Conservation (phyloP, 2,329 filamentous ascomycete species). For the Parastagonospora avenae region DNA sequence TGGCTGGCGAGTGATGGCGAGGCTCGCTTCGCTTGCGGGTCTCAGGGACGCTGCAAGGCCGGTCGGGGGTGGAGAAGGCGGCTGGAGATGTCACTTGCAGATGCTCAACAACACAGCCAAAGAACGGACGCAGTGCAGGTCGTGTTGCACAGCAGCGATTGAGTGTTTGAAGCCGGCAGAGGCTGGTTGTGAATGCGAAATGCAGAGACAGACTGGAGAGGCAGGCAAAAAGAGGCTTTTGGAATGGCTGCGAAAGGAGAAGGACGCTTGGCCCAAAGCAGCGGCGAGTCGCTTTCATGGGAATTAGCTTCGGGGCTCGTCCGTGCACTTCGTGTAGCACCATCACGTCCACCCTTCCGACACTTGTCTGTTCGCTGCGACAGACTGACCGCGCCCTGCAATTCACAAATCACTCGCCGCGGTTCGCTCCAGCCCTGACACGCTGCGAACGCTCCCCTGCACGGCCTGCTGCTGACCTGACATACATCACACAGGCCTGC, state of each 20-base stretch:
- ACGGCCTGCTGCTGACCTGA: neutral
- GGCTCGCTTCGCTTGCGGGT: conserved; percentile 36
- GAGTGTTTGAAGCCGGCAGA: conserved; percentile 19
- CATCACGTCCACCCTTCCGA: conserved; percentile 7
- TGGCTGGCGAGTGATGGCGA: conserved; percentile 33
- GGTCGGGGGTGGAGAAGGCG: conserved; percentile 30
- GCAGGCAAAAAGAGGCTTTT: conserved; percentile 16
- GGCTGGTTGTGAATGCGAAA: conserved; percentile 7
- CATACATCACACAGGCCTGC: neutral
- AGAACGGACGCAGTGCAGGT: conserved; percentile 24
- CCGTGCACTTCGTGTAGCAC: conserved; percentile 24
- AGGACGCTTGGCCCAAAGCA: conserved; percentile 19
- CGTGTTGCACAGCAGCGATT: conserved; percentile 32
- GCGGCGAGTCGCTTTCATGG: conserved; percentile 17
- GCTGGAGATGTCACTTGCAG: conserved; percentile 10
- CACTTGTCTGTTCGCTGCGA: conserved; percentile 12
- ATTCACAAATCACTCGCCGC: neutral
- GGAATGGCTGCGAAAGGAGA: conserved; percentile 27
- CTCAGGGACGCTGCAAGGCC: conserved; percentile 35
- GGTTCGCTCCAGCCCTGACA: too few relatives aligned
- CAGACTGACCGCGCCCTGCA: neutral
- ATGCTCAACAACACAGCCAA: conserved; percentile 28
- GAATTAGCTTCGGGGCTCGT: conserved; percentile 10
- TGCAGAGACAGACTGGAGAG: conserved; percentile 13
- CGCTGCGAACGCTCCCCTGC: neutral